Conservation (phyloP, 805 yeast species). For the Hanseniaspora vineae region DNA sequence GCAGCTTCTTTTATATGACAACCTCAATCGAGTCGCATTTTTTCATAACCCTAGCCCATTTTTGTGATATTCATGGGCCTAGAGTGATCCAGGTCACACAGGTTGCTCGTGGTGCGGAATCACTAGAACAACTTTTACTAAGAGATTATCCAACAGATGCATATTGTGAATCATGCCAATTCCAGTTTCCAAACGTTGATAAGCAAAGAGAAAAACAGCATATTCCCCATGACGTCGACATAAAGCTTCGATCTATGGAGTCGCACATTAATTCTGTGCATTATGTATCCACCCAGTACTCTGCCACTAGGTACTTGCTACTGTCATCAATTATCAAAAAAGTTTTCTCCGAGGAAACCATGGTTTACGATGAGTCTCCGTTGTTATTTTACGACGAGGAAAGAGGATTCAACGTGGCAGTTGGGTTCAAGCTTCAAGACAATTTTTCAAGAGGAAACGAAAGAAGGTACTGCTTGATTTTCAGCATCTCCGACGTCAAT, state of each 20-base stretch:
- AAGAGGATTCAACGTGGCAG: conserved; percentile 46
- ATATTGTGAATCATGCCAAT: conserved; percentile 48
- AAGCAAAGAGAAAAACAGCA: not conserved
- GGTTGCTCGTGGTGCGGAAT: conserved; percentile 13
- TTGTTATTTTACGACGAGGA: conserved; percentile 49
- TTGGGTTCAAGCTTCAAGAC: conserved; percentile 51
- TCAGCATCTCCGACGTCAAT: conserved; percentile 42
- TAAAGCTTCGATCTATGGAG: conserved; percentile 21
- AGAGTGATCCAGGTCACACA: conserved; percentile 54
- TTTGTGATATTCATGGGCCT: conserved; percentile 73
- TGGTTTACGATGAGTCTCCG: conserved; percentile 45
- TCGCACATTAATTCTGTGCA: conserved; percentile 12
- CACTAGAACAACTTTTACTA: conserved; percentile 20
- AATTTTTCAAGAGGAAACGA: conserved; percentile 63
- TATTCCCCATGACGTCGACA: conserved; percentile 7
- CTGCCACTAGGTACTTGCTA: conserved; percentile 39
- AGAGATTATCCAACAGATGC: conserved; percentile 32
- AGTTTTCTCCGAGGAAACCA: conserved; percentile 54
- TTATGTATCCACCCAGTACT: conserved; percentile 49
- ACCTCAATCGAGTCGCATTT: not conserved
- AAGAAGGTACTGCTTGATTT: conserved; percentile 48
- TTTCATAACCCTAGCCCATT: conserved; percentile 48
- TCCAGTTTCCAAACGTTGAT: conserved; percentile 32
- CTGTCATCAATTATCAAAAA: conserved; percentile 50
- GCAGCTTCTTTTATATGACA: not conserved